A percentile compares a stretch with the other conserved stretches of the same genome.
These are phyloP conservation scores for Xerocomus brunneocitrinus DNA, from an alignment of 768 basidiomycete genomes.

Conservation along the genomic window DNA sequence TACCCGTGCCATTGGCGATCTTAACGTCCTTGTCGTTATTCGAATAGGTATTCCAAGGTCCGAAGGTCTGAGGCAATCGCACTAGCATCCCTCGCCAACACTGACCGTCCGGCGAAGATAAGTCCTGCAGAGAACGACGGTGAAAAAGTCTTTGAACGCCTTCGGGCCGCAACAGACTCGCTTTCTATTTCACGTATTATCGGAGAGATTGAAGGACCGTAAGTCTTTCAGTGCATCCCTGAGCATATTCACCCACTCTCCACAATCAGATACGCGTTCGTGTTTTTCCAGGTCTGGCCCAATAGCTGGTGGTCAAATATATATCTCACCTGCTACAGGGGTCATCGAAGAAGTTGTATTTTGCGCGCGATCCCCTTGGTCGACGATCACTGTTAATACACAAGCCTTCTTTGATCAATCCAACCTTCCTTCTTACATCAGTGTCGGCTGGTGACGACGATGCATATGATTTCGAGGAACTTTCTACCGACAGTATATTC, in stretches of 20 bases:
- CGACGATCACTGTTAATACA: constrained; percentile 81
- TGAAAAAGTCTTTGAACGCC: constrained; percentile 39
- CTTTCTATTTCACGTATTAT: constrained; percentile 50
- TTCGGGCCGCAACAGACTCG: constrained; percentile 22
- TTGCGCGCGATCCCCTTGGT: constrained; percentile 80
- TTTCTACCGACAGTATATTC: constrained; percentile 55
- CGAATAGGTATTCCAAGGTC: constrained; percentile 66
- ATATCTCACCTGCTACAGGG: constrained; percentile 31
- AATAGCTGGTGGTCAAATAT: not conserved
- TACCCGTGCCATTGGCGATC: not conserved
- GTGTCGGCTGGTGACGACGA: constrained; percentile 50
- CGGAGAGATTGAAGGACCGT: constrained; percentile 77
- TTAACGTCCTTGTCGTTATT: not conserved
- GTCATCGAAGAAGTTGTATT: constrained; percentile 50
- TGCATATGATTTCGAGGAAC: constrained; percentile 54
- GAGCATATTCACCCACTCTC: not conserved
- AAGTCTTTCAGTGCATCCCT: constrained; percentile 31
- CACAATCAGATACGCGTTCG: constrained; percentile 65
- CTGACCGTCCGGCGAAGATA: constrained; percentile 41
- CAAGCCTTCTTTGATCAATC: constrained; percentile 42
- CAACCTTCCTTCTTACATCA: constrained; percentile 62
- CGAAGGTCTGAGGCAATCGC: constrained; percentile 46
- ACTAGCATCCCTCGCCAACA: not conserved
- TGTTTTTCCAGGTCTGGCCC: constrained; percentile 66
- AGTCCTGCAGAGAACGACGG: constrained; percentile 68